Evolutionary conservation across 2,329 filamentous ascomycete species (phyloP).

Genomic region (Colletotrichum truncatum): DNA sequence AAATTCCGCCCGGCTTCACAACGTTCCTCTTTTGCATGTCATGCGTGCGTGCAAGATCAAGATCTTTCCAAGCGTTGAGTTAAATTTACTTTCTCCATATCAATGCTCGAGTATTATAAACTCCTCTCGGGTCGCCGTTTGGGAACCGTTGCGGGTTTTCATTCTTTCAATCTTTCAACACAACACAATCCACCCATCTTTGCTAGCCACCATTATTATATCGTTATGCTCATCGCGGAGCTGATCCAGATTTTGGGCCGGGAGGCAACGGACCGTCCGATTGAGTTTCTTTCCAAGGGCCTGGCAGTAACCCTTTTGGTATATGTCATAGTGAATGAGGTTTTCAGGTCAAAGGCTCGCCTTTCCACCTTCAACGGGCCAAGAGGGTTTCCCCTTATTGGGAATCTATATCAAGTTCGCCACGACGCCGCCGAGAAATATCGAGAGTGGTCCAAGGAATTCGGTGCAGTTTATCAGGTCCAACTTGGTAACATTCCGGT

Average conservation of each 20-base stretch:
- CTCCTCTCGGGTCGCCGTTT: background rate
- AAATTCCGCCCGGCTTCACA: background rate
- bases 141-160: background rate
- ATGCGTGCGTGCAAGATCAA: background rate
- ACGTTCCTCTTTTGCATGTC: background rate
- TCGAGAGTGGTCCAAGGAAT: constrained; percentile 38
- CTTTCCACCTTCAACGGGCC: constrained; percentile 58
- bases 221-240: constrained; percentile 38
- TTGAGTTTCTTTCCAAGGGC: constrained; percentile 22
- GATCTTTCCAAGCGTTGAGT: background rate
- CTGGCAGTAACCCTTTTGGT: constrained; percentile 40
- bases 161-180: background rate
- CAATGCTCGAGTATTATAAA: background rate
- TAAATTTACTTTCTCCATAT: background rate
- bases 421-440: constrained; percentile 50
- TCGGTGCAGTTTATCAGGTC: constrained; percentile 44
- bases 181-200: background rate
- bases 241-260: constrained; percentile 32
- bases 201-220: background rate
- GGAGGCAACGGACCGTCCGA: constrained; percentile 33
- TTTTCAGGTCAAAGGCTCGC: constrained; percentile 52
- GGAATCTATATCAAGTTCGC: constrained; percentile 63
- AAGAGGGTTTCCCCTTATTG: constrained; percentile 59
- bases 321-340: constrained; percentile 58
- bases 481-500: constrained; percentile 60